Evolutionary conservation across 352 stramenopile species (phyloP).

Genomic region (Hyaloperonospora brassicae): DNA sequence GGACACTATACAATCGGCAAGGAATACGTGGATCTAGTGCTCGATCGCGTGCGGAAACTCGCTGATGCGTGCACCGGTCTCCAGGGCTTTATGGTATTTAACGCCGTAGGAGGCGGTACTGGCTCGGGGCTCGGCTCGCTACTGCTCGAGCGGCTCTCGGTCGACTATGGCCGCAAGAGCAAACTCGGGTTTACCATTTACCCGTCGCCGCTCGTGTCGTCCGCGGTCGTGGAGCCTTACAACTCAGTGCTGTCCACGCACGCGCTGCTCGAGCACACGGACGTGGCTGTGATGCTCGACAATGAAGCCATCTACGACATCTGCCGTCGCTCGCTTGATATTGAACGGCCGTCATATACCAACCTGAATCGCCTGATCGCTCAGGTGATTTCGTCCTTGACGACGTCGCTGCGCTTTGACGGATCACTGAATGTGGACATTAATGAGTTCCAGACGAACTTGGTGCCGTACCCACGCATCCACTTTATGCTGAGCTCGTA

Average conservation of each 20-base stretch:
- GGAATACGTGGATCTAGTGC: slow-evolving; percentile 93
- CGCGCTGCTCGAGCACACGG: slow-evolving; percentile 93
- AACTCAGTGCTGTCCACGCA: slow-evolving; percentile 96
- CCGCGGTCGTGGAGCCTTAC: slow-evolving; percentile 97
- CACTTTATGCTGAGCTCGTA: slow-evolving; percentile 98
- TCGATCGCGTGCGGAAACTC: slow-evolving; percentile 95
- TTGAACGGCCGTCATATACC: slow-evolving; percentile 93
- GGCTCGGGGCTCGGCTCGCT: slow-evolving; percentile 95
- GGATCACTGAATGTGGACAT: slow-evolving; percentile 96
- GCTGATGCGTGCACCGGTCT: slow-evolving; percentile 95
- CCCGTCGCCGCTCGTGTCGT: slow-evolving; percentile 94
- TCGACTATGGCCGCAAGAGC: slow-evolving; percentile 96
- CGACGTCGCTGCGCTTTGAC: slow-evolving; percentile 94
- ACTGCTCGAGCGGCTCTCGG: slow-evolving; percentile 92
- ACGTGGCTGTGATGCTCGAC: slow-evolving; percentile 93
- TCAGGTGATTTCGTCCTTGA: slow-evolving; percentile 94
- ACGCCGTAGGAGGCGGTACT: slow-evolving; percentile 95
- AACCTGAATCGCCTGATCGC: slow-evolving; percentile 97
- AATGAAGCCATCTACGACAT: slow-evolving; percentile 96
- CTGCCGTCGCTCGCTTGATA: slow-evolving; percentile 92
- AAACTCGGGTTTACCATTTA: slow-evolving; percentile 97
- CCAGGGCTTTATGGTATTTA: slow-evolving; percentile 97
- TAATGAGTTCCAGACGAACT: slow-evolving; percentile 96
- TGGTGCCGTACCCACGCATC: slow-evolving; percentile 96
- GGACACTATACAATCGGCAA: slow-evolving; percentile 91